These are phyloP conservation scores for Craterostigma plantagineum DNA, from an alignment of 257 asterid species.

Conservation along the genomic window DNA sequence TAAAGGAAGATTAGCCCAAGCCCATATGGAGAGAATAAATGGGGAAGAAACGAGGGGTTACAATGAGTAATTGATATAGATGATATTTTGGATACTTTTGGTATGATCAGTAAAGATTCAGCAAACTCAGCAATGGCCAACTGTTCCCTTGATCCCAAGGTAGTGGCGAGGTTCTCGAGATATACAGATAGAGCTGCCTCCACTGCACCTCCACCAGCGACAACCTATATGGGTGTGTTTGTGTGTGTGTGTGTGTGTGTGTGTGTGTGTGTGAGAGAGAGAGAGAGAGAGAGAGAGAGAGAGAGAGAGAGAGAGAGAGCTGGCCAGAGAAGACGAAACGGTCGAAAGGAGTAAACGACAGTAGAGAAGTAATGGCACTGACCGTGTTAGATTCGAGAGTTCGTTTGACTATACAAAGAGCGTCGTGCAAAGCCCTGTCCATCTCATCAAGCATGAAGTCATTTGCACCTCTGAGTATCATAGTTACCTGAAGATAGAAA, in stretches of 20 bases:
- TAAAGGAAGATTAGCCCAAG: too few species aligned
- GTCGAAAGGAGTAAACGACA: background rate
- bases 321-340: too few species aligned
- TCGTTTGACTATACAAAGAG: constrained; percentile 79
- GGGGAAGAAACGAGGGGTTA: too few species aligned
- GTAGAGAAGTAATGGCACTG: constrained; percentile 11
- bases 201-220: constrained; percentile 98
- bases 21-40: too few species aligned
- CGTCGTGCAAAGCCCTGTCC: constrained; percentile 96
- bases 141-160: constrained; percentile 95
- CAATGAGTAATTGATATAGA: too few species aligned
- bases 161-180: constrained; percentile 69
- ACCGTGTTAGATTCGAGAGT: constrained; percentile 84
- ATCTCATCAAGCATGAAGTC: constrained; percentile 94
- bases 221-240: constrained; percentile 78
- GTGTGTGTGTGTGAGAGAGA: background rate
- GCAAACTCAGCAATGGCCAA: constrained; percentile 97
- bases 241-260: background rate
- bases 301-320: too few species aligned
- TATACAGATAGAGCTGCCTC: constrained; percentile 89
- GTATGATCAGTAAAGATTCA: constrained; percentile 71
- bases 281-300: background rate
- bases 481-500: constrained; percentile 37
- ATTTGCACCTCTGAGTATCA: constrained; percentile 88
- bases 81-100: constrained; percentile 37